A percentile compares a stretch with the other conserved stretches of the same genome.
These are phyloP conservation scores for Flagelloscypha sp. DNA, from an alignment of 768 basidiomycete species.

Conservation along the genomic window DNA sequence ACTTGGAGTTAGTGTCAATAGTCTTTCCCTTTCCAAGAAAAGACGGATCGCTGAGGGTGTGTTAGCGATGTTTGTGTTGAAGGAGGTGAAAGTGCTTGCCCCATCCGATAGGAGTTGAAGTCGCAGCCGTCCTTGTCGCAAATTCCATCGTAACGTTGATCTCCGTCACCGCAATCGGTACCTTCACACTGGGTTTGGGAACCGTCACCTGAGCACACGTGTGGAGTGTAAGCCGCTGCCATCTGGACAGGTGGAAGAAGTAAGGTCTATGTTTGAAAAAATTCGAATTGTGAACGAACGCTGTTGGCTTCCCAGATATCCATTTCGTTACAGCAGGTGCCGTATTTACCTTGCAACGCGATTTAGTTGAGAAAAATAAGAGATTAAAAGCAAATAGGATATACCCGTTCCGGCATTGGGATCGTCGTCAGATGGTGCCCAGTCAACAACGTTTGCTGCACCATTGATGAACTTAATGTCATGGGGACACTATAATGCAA, in stretches of 20 bases:
- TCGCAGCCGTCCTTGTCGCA: slow-evolving; percentile 32
- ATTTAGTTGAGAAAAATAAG: too few relatives aligned
- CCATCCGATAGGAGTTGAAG: slow-evolving; percentile 33
- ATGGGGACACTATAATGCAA: slow-evolving; percentile 37
- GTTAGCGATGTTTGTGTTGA: too few relatives aligned
- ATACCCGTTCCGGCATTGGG: slow-evolving; percentile 33
- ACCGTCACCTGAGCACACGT: slow-evolving; percentile 21
- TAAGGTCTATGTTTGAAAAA: too few relatives aligned
- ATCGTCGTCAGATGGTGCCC: slow-evolving; percentile 13
- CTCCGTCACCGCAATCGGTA: slow-evolving; percentile 16
- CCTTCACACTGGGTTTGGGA: slow-evolving; percentile 23
- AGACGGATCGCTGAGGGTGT: too few relatives aligned
- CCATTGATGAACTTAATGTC: slow-evolving; percentile 44
- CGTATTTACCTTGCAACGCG: too few relatives aligned
- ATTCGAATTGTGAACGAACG: too few relatives aligned
- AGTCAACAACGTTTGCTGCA: slow-evolving; percentile 35
- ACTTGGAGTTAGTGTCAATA: slow-evolving; percentile 40
- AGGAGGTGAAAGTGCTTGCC: too few relatives aligned
- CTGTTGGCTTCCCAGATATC: slow-evolving; percentile 31
- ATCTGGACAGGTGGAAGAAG: too few relatives aligned
- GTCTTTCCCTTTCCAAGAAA: slow-evolving; percentile 43
- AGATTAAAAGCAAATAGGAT: too few relatives aligned
- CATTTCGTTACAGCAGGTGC: slow-evolving; percentile 29
- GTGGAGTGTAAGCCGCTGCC: slow-evolving; percentile 28
- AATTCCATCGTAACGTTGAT: slow-evolving; percentile 7